Conservation (phyloP, 106 monocot species). For the Acorus gramineus region DNA sequence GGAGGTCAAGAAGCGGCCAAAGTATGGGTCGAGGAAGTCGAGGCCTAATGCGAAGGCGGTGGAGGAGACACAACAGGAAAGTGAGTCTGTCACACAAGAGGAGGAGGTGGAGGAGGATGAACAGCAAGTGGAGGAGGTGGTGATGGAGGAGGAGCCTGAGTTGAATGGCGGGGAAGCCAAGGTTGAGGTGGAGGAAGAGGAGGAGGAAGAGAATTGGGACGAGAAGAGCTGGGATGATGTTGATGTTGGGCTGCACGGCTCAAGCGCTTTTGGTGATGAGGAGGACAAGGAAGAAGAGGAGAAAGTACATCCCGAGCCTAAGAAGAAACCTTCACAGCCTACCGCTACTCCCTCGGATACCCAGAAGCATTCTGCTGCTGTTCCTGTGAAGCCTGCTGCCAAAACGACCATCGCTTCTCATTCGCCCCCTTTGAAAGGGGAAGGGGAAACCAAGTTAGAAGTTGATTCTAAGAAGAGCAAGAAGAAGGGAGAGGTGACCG, state of each 20-base stretch:
- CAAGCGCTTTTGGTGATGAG: slow-evolving; percentile 72
- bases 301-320: slow-evolving; percentile 20
- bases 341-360: slow-evolving; percentile 5
- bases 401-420: slow-evolving; percentile 29
- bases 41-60: slow-evolving; percentile 15
- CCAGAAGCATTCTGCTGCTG: slow-evolving; percentile 9
- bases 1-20: slow-evolving; percentile 72
- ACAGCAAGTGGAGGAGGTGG: slow-evolving; percentile 25
- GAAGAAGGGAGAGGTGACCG: slow-evolving; percentile 19
- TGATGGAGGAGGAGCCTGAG: slow-evolving; percentile 14
- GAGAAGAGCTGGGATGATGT: slow-evolving; percentile 98
- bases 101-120: slow-evolving; percentile 7
- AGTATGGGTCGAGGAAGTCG: slow-evolving; percentile 51
- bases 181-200: slow-evolving; percentile 56
- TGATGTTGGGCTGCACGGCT: slow-evolving; percentile 58
- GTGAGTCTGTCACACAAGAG: background rate
- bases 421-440: slow-evolving; percentile 14
- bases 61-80: slow-evolving; percentile 3
- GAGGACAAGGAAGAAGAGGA: slow-evolving; percentile 34
- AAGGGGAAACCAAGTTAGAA: slow-evolving; percentile 7
- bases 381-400: slow-evolving; percentile 23
- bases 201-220: slow-evolving; percentile 74
- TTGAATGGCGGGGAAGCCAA: slow-evolving; percentile 19
- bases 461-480: slow-evolving; percentile 19
- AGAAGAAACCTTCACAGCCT: slow-evolving; percentile 8